These are phyloP conservation scores for Styphnolobium japonicum DNA, from an alignment of 306 rosid genomes.

Conservation along the genomic window DNA sequence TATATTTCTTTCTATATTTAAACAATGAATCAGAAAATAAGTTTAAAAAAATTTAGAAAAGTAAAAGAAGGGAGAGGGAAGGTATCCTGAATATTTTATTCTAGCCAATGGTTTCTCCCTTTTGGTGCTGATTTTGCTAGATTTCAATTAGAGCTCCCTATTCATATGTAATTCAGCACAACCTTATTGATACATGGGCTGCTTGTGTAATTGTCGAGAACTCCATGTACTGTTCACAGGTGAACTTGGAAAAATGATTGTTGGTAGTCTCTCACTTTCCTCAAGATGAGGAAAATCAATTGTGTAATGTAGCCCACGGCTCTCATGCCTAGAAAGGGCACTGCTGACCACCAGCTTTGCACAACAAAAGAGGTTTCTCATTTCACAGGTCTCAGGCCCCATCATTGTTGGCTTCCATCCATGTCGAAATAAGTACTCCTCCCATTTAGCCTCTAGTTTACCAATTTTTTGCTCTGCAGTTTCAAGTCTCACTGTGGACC, in stretches of 20 bases:
- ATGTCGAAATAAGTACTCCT: conserved; percentile 57
- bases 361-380: conserved; percentile 92
- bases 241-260: conserved; percentile 82
- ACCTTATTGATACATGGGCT: conserved; percentile 39
- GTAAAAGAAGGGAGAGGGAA: background rate
- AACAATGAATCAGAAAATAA: background rate
- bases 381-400: conserved; percentile 78
- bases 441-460: conserved; percentile 79
- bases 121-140: conserved; percentile 11
- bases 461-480: conserved; percentile 67
- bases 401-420: conserved; percentile 92
- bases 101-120: background rate
- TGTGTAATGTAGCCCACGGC: conserved; percentile 92
- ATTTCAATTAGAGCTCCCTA: background rate
- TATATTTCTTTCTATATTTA: background rate
- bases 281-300: conserved; percentile 81
- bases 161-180: conserved; percentile 19
- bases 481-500: conserved; percentile 75
- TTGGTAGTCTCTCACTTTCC: conserved; percentile 92
- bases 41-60: background rate
- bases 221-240: conserved; percentile 64
- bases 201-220: conserved; percentile 74
- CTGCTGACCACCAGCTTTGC: conserved; percentile 87
- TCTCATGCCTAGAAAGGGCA: conserved; percentile 87
- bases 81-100: background rate